Evolutionary conservation across 768 basidiomycete species (phyloP).

Genomic region (Suillus decipiens): DNA sequence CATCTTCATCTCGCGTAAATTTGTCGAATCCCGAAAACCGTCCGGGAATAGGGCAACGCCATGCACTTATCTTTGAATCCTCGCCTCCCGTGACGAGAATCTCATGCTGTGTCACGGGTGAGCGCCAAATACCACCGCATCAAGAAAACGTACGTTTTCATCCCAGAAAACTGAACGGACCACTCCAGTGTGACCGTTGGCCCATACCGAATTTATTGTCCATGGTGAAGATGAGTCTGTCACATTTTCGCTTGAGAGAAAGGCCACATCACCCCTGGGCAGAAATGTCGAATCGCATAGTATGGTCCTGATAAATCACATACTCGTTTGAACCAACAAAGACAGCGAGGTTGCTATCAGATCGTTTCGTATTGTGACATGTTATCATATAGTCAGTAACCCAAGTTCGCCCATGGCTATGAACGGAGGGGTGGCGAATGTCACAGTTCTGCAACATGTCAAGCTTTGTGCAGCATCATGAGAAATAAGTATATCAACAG

Average conservation of each 20-base stretch:
- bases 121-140: background rate
- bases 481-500: slow-evolving; percentile 1
- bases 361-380: slow-evolving; percentile 37
- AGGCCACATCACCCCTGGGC: slow-evolving; percentile 56
- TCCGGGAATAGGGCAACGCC: slow-evolving; percentile 30
- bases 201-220: slow-evolving; percentile 54
- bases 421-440: slow-evolving; percentile 65
- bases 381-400: slow-evolving; percentile 78
- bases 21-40: background rate
- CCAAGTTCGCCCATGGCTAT: slow-evolving; percentile 60
- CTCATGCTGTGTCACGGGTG: slow-evolving; percentile 32
- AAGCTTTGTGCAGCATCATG: slow-evolving; percentile 48
- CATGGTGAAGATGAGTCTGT: slow-evolving; percentile 43
- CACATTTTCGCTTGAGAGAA: slow-evolving; percentile 48
- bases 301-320: slow-evolving; percentile 16
- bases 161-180: slow-evolving; percentile 61
- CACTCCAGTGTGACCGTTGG: slow-evolving; percentile 55
- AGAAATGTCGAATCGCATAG: slow-evolving; percentile 9
- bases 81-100: slow-evolving; percentile 52
- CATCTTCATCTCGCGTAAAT: slow-evolving; percentile 12
- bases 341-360: slow-evolving; percentile 42
- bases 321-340: slow-evolving; percentile 80
- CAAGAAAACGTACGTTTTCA: slow-evolving; percentile 41
- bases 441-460: slow-evolving; percentile 59
- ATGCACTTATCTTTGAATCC: slow-evolving; percentile 48